Evolutionary conservation across 2,329 filamentous ascomycete species (phyloP).

Genomic region (Colletotrichum neosansevieriae): DNA sequence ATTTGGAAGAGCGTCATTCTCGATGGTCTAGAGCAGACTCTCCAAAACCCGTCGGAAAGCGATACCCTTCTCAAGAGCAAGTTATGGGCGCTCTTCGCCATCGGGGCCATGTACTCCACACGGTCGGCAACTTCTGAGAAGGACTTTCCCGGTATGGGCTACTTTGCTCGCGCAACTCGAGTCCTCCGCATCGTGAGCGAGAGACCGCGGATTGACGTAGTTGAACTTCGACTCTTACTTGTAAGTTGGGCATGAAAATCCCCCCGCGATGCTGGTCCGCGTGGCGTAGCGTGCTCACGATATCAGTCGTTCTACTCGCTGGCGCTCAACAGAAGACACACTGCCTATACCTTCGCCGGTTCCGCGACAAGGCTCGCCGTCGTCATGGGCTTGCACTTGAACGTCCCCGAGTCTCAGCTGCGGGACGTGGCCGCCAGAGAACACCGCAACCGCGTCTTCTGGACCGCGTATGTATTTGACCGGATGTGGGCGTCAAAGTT

Average conservation of each 20-base stretch:
- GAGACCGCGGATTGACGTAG: conserved; percentile 55
- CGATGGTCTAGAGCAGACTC: conserved; percentile 51
- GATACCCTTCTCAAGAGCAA: conserved; percentile 53
- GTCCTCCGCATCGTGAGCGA: conserved; percentile 56
- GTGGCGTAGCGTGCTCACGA: not conserved
- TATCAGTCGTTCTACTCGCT: conserved; percentile 58
- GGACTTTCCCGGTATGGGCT: conserved; percentile 57
- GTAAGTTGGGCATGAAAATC: conserved; percentile 46
- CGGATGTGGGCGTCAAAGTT: conserved; percentile 63
- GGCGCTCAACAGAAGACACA: conserved; percentile 57
- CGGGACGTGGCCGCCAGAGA: conserved; percentile 52
- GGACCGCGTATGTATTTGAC: conserved; percentile 58
- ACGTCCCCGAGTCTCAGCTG: conserved; percentile 54
- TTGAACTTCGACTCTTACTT: conserved; percentile 58
- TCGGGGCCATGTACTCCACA: conserved; percentile 59
- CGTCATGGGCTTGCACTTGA: conserved; percentile 58
- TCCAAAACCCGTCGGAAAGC: conserved; percentile 50
- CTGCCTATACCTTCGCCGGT: conserved; percentile 57
- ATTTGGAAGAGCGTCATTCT: conserved; percentile 54
- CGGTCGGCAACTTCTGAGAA: conserved; percentile 49
- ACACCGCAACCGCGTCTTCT: conserved; percentile 56
- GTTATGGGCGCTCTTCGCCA: conserved; percentile 58
- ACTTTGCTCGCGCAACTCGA: conserved; percentile 56
- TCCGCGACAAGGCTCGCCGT: conserved; percentile 57
- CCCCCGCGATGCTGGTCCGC: not conserved